Evolutionary conservation across 768 basidiomycete species (phyloP).

Genomic region (Rossbeevera mucosa): DNA sequence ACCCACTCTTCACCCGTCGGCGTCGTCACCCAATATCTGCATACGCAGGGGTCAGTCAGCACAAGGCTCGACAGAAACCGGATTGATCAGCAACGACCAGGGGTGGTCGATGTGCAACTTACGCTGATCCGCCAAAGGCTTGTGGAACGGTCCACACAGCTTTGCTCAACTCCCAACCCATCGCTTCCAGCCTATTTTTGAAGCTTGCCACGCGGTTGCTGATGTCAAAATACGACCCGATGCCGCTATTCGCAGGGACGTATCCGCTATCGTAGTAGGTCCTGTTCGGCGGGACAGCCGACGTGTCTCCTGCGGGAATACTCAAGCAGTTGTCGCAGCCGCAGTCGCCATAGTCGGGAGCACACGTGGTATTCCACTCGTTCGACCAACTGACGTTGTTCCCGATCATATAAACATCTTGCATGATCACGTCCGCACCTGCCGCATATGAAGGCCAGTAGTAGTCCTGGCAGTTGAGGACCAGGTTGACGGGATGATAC

Average conservation of each 20-base stretch:
- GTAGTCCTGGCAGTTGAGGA: constrained; percentile 64
- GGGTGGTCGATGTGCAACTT: constrained; percentile 22
- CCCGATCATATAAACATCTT: constrained; percentile 48
- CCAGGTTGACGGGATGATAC: constrained; percentile 64
- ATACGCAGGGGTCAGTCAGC: constrained; percentile 3
- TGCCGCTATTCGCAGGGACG: constrained; percentile 29
- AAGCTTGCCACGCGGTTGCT: constrained; percentile 64
- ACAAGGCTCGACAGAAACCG: too few relatives aligned
- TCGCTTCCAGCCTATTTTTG: constrained; percentile 49
- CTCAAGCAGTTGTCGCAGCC: constrained; percentile 63
- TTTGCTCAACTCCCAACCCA: constrained; percentile 66
- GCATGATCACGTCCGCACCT: constrained; percentile 68
- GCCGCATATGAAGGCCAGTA: constrained; percentile 53
- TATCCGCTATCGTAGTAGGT: constrained; percentile 12
- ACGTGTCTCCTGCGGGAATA: constrained; percentile 38
- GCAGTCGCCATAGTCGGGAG: constrained; percentile 63
- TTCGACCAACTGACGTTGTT: constrained; percentile 64
- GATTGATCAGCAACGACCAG: background rate
- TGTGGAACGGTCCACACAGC: constrained; percentile 80
- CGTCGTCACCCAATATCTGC: constrained; percentile 55
- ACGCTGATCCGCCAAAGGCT: constrained; percentile 50
- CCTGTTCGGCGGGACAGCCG: constrained; percentile 25
- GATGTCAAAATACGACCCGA: constrained; percentile 56
- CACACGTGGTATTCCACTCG: constrained; percentile 60
- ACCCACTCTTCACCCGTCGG: constrained; percentile 72